These are phyloP conservation scores for Aspergillus jensenii DNA, from an alignment of 2,329 filamentous ascomycete genomes.

Conservation along the genomic window DNA sequence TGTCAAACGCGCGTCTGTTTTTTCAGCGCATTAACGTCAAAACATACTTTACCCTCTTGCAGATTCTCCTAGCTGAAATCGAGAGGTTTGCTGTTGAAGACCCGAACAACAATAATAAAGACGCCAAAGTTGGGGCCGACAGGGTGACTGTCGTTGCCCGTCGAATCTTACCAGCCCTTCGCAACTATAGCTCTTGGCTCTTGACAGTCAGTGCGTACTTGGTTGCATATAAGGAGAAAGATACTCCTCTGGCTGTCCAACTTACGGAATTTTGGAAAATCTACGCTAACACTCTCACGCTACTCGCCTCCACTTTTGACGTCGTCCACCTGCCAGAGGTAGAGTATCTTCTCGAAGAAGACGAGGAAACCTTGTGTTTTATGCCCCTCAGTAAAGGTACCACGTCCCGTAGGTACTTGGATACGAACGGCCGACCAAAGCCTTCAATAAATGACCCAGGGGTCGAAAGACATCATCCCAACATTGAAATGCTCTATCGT, in stretches of 20 bases:
- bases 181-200: conserved; percentile 69
- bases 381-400: conserved; percentile 56
- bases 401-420: conserved; percentile 54
- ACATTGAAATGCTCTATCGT: conserved; percentile 67
- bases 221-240: conserved; percentile 51
- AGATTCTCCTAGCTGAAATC: conserved; percentile 69
- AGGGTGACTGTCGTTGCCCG: conserved; percentile 60
- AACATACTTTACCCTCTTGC: conserved; percentile 71
- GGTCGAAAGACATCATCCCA: conserved; percentile 55
- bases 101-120: conserved; percentile 34
- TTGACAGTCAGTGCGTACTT: conserved; percentile 56
- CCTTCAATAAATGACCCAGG: conserved; percentile 52
- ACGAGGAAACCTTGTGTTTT: conserved; percentile 66
- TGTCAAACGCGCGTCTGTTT: conserved; percentile 52
- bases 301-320: conserved; percentile 60
- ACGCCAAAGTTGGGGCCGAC: conserved; percentile 40
- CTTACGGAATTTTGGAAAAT: conserved; percentile 65
- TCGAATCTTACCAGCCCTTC: conserved; percentile 62
- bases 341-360: conserved; percentile 67
- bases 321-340: conserved; percentile 56
- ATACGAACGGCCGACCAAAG: conserved; percentile 47
- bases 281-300: conserved; percentile 62
- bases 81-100: conserved; percentile 56
- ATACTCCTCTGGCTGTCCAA: conserved; percentile 56
- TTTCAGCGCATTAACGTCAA: conserved; percentile 76